These are phyloP conservation scores for Calonectria multiphialidica DNA, from an alignment of 2,329 filamentous ascomycete species.

Conservation along the genomic window DNA sequence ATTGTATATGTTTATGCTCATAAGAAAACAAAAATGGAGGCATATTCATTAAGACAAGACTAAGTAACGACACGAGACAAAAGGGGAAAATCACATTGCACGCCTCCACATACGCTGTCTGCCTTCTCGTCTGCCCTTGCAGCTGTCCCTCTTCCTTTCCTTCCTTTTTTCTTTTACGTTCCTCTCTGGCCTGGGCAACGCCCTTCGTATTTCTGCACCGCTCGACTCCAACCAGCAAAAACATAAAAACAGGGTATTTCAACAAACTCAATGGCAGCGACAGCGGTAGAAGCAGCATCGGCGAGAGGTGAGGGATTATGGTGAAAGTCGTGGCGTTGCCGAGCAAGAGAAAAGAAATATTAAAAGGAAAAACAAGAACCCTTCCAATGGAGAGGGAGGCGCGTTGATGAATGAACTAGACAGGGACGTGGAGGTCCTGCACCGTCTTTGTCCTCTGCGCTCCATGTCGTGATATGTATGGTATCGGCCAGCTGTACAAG, in stretches of 20 bases:
- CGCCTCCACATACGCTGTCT: slow-evolving; percentile 14
- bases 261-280: slow-evolving; percentile 22
- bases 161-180: not conserved
- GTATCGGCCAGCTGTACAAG: not conserved
- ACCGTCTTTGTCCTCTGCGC: not conserved
- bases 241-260: slow-evolving; percentile 31
- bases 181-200: not conserved
- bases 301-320: slow-evolving; percentile 15
- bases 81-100: slow-evolving; percentile 9
- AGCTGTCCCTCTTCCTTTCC: not conserved
- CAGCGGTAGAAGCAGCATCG: slow-evolving; percentile 2
- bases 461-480: not conserved
- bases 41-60: slow-evolving; percentile 40
- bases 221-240: slow-evolving; percentile 18
- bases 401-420: not conserved
- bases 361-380: slow-evolving; percentile 1
- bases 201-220: not conserved
- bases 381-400: slow-evolving; percentile 1
- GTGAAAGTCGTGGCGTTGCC: slow-evolving; percentile 11
- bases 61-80: slow-evolving; percentile 22
- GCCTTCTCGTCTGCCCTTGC: slow-evolving; percentile 10
- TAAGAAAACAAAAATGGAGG: slow-evolving; percentile 32
- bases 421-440: not conserved
- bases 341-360: slow-evolving; percentile 9
- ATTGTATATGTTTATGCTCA: slow-evolving; percentile 8